Conservation (phyloP, 2,329 filamentous ascomycete genomes). For the Knufia fluminis region DNA sequence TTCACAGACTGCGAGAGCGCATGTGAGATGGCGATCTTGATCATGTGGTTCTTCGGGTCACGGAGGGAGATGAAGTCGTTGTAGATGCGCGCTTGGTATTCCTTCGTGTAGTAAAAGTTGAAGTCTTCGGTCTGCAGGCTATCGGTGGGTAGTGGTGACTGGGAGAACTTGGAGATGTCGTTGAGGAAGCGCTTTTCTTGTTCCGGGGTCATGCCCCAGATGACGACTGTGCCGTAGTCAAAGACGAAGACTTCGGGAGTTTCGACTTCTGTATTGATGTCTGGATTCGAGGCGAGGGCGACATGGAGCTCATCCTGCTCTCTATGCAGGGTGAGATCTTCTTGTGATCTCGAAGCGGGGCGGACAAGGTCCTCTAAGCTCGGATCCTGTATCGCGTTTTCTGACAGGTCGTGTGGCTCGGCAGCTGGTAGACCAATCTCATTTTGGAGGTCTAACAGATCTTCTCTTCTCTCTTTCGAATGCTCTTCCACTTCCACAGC, state of each 20-base stretch:
- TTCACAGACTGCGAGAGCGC: constrained; percentile 94
- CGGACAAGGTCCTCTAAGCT: constrained; percentile 9
- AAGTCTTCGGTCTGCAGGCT: constrained; percentile 95
- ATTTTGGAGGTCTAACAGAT: constrained; percentile 54
- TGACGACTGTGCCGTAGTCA: constrained; percentile 93
- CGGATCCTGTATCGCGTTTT: constrained; percentile 13
- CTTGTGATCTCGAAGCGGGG: constrained; percentile 16
- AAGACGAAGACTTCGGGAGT: constrained; percentile 94
- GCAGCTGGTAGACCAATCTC: constrained; percentile 27
- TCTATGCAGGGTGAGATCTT: constrained; percentile 20
- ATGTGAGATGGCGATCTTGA: constrained; percentile 91
- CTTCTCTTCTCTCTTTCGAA: constrained; percentile 47
- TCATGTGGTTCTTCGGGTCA: constrained; percentile 96
- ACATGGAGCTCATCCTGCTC: constrained; percentile 31
- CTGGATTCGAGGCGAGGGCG: constrained; percentile 26
- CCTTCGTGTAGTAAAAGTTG: constrained; percentile 97
- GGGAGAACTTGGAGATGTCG: constrained; percentile 88
- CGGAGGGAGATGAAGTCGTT: constrained; percentile 96
- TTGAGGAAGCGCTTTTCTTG: constrained; percentile 88
- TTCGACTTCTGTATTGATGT: constrained; percentile 81
- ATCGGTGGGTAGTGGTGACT: constrained; percentile 76
- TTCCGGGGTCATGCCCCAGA: constrained; percentile 92
- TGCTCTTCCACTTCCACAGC: constrained; percentile 58
- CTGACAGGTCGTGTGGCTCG: constrained; percentile 10
- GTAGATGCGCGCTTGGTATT: constrained; percentile 97